These are phyloP conservation scores for Fraxinus cuspidata DNA, from an alignment of 257 asterid species.

Conservation along the genomic window DNA sequence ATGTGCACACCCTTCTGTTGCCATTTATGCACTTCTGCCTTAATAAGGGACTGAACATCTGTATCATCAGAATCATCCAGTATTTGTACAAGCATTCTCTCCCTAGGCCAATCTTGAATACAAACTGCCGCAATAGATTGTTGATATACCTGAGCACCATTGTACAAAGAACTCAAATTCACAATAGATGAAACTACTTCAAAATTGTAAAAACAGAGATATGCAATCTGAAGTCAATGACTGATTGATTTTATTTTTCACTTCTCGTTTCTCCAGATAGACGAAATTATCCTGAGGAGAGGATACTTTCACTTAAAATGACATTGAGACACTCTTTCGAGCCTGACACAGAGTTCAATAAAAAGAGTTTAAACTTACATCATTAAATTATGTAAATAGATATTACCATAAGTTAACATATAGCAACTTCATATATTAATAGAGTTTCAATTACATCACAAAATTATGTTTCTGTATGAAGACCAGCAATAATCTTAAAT, in stretches of 20 bases:
- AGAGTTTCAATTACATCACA: not conserved
- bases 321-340: conserved; percentile 14
- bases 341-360: not conserved
- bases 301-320: conserved; percentile 7
- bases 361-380: not conserved
- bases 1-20: conserved; percentile 77
- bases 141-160: conserved; percentile 74
- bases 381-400: conserved; percentile 6
- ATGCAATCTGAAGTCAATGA: conserved; percentile 7
- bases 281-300: conserved; percentile 1
- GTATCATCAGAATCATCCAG: conserved; percentile 86
- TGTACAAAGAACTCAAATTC: conserved; percentile 22
- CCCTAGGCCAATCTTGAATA: conserved; percentile 91
- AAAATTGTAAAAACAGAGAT: conserved; percentile 3
- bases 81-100: conserved; percentile 83
- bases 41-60: conserved; percentile 70
- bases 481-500: not conserved
- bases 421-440: not conserved
- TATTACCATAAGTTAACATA: not conserved
- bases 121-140: conserved; percentile 89
- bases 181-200: conserved; percentile 10
- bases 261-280: conserved; percentile 2
- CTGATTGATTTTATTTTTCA: not conserved
- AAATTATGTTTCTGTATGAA: not conserved
- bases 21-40: conserved; percentile 90